Percentiles rank a stretch among this genome's conserved stretches.
Evolutionary conservation across 306 rosid species (phyloP).

Genomic region (Hylodesmum podocarpum): DNA sequence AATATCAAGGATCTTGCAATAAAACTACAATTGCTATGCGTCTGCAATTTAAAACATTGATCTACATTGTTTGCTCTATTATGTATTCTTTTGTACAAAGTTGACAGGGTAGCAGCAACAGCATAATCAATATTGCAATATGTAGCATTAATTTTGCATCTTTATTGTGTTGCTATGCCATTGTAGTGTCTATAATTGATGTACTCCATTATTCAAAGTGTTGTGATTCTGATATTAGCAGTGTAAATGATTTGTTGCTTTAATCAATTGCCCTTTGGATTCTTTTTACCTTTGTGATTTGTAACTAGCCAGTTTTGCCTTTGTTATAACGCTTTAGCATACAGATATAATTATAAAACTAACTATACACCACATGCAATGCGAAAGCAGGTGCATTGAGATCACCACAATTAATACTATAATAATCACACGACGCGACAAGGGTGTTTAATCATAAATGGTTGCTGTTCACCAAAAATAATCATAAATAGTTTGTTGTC

Average conservation of each 20-base stretch:
- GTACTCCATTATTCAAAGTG: conserved; percentile 18
- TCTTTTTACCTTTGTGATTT: not conserved
- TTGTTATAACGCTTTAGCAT: not conserved
- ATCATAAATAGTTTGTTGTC: not conserved
- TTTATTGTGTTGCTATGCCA: conserved; percentile 2
- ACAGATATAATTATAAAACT: not conserved
- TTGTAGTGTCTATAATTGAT: conserved; percentile 33
- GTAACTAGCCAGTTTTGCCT: not conserved
- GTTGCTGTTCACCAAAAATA: too few relatives aligned
- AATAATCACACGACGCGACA: not conserved
- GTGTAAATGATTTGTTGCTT: conserved; percentile 37
- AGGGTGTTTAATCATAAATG: not conserved
- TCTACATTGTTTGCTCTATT: not conserved
- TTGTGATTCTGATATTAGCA: conserved; percentile 24
- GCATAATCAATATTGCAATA: conserved; percentile 15
- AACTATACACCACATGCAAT: not conserved
- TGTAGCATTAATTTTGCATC: conserved; percentile 37
- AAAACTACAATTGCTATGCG: not conserved
- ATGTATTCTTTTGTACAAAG: conserved; percentile 58
- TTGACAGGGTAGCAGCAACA: conserved; percentile 34
- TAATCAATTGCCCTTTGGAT: conserved; percentile 10
- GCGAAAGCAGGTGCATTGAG: conserved; percentile 10
- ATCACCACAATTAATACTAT: not conserved
- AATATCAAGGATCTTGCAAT: not conserved
- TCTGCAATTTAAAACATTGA: not conserved